Evolutionary conservation across 805 yeast species (phyloP).

Genomic region (Citeromyces matritensis): DNA sequence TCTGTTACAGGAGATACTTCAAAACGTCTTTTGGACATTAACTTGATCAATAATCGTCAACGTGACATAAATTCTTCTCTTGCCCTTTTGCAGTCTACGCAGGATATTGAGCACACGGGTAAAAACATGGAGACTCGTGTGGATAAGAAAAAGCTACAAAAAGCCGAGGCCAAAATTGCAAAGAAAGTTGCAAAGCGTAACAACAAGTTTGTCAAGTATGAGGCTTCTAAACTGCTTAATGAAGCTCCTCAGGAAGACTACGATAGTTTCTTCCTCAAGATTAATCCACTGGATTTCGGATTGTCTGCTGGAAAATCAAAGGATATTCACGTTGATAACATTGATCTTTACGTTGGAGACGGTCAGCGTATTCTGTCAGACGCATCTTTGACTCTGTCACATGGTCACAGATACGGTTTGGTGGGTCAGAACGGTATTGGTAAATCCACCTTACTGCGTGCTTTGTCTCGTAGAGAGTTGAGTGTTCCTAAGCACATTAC

Average conservation of each 20-base stretch:
- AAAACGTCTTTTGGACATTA: constrained; percentile 68
- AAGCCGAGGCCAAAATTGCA: constrained; percentile 94
- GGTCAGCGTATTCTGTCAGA: constrained; percentile 88
- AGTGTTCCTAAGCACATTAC: constrained; percentile 92
- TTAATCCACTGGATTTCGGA: constrained; percentile 88
- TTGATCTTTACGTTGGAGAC: constrained; percentile 91
- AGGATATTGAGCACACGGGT: constrained; percentile 84
- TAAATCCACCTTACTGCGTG: constrained; percentile 86
- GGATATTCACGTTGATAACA: constrained; percentile 84
- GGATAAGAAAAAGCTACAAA: constrained; percentile 90
- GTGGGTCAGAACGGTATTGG: constrained; percentile 99
- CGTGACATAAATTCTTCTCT: constrained; percentile 65
- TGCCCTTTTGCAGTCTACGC: constrained; percentile 61
- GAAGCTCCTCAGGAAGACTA: constrained; percentile 59
- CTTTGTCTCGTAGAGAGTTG: constrained; percentile 86
- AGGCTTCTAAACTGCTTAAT: constrained; percentile 80
- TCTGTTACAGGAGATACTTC: constrained; percentile 79
- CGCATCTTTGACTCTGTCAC: constrained; percentile 72
- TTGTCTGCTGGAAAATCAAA: constrained; percentile 92
- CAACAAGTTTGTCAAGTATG: constrained; percentile 73
- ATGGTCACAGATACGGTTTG: constrained; percentile 91
- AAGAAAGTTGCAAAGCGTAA: constrained; percentile 86
- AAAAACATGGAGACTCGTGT: constrained; percentile 88
- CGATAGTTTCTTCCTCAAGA: constrained; percentile 88
- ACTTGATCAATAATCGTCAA: constrained; percentile 54